These are phyloP conservation scores for Rhizopus delemar DNA, from an alignment of 371 early-diverging fungal genomes.

Conservation along the genomic window DNA sequence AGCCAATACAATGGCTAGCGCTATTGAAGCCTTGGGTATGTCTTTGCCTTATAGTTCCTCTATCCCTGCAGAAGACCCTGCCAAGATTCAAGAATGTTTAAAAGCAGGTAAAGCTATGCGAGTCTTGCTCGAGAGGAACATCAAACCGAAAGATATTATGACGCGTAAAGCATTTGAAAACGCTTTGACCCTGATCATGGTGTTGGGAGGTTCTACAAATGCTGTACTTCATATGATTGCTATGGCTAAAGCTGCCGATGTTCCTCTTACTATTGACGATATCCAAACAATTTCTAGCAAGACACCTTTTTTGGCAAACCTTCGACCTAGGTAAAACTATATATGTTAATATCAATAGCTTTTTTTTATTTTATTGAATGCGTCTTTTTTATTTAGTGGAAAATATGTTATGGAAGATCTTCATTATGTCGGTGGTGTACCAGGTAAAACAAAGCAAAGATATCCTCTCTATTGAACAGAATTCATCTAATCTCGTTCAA, in stretches of 20 bases:
- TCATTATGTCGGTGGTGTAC: conserved; percentile 86
- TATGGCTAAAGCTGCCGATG: conserved; percentile 81
- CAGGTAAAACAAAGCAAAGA: conserved; percentile 50
- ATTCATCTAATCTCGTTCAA: background rate
- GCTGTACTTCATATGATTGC: conserved; percentile 96
- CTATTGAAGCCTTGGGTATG: conserved; percentile 97
- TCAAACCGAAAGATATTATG: conserved; percentile 93
- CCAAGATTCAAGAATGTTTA: conserved; percentile 86
- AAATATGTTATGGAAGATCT: conserved; percentile 95
- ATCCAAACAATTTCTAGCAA: conserved; percentile 85
- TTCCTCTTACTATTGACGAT: conserved; percentile 85
- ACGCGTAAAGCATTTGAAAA: conserved; percentile 93
- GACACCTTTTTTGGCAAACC: conserved; percentile 89
- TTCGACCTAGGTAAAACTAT: conserved; percentile 75
- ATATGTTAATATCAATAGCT: no score
- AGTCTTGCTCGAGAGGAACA: conserved; percentile 81
- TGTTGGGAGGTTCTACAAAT: conserved; percentile 95
- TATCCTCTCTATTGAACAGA: background rate
- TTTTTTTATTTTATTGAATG: no score
- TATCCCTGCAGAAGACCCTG: conserved; percentile 83
- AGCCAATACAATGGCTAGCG: conserved; percentile 96
- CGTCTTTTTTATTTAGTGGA: conserved; percentile 55
- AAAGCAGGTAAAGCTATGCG: conserved; percentile 83
- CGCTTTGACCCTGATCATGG: conserved; percentile 89
- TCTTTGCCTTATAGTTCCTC: conserved; percentile 92